Evolutionary conservation across 2,329 filamentous ascomycete species (phyloP), one percentile per base, ranked within the genome.

Genomic region (Paracoccidioides lutzii): DNA sequence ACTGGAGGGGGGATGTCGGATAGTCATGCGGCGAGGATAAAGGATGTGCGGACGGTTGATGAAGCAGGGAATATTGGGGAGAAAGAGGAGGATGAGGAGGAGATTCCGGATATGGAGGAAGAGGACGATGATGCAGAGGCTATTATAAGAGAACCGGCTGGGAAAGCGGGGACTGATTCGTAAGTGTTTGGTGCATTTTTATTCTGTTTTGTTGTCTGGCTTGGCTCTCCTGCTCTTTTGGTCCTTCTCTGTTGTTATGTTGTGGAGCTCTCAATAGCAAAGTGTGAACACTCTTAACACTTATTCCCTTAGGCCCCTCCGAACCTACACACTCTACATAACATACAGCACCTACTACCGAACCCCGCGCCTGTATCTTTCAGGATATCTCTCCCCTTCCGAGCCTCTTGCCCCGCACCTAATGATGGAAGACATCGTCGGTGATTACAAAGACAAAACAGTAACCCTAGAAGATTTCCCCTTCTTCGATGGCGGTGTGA

Each of bases 261-360:
- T 59, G 37, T 56, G 40, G 41, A n/a, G 4, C 15, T 32, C 40
- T 28, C 37, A 22, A 40, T 7, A 44, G 42, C n/a, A 22, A 22
- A 15, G 14, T 3, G 7, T 8, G 42, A 42, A 7, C 15, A 22
- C 32, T n/a, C 28, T 52, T 52, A 42, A 52, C 50, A 35, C 30
- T 53, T 38, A 52, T 8, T 22, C 45, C 65, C 55, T 53, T 61
- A 95, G 88, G 56, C 84, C 87, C 54, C 81, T 88, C 53, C 87
- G 93, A 63, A 95, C 88, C n/a, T 98, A 98, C 72, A 95, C 87
- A 46, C 85, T 98, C 62, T 98, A 98, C 78, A 97, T 98, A 67
- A 93, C 90, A 74, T 98, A 98, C 75, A 88, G 90, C 4, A 87
- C 90, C 41, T 96, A 95, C 77, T 98, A 97, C 75, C 87, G 89